Conservation (phyloP, 257 asterid species). For the Nicotiana tabacum region DNA sequence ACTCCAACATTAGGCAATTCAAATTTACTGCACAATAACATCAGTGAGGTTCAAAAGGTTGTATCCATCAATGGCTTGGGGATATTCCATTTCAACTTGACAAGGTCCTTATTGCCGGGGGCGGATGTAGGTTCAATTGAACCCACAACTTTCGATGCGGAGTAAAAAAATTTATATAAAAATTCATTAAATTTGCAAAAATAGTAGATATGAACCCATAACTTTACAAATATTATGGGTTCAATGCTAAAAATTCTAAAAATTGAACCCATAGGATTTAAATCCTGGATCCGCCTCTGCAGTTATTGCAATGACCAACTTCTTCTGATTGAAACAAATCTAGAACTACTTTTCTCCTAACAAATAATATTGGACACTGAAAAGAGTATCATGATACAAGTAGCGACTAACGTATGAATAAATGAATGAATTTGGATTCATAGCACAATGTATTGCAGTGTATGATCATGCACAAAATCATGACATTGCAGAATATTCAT, state of each 20-base stretch:
- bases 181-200: too few relatives aligned
- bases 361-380: background rate
- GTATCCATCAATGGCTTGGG: background rate
- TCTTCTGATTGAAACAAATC: background rate
- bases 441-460: background rate
- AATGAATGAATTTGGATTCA: background rate
- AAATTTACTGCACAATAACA: background rate
- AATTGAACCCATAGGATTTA: too few relatives aligned
- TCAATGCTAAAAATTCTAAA: too few relatives aligned
- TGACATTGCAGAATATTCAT: background rate
- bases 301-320: background rate
- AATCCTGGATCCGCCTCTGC: too few relatives aligned
- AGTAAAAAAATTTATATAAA: too few relatives aligned
- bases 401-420: background rate
- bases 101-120: background rate
- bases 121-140: too few relatives aligned
- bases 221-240: too few relatives aligned
- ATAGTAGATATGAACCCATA: too few relatives aligned
- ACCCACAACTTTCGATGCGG: too few relatives aligned
- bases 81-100: constrained; percentile 1
- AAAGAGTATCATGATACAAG: background rate
- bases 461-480: background rate
- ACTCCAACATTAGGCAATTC: background rate
- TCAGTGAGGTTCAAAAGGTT: background rate
- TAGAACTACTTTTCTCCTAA: background rate